Evolutionary conservation across 257 asterid genomes (phyloP), one percentile per base, ranked within the genome.

Genomic region (Gentiana dahurica): DNA sequence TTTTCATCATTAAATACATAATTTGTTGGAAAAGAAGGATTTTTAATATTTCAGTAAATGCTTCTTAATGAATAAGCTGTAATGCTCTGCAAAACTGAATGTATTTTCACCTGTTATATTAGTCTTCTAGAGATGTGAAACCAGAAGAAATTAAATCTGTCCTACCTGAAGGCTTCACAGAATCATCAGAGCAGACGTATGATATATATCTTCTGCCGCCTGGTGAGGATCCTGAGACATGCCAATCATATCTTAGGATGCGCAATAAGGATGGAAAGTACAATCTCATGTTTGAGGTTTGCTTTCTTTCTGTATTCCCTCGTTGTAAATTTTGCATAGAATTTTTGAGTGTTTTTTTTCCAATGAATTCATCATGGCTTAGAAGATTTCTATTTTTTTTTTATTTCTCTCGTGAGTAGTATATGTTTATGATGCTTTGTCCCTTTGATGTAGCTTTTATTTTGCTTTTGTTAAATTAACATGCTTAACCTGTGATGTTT

Each of bases 201-300:
- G 99, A 92, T 76, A 92, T 92, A 50, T 92, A 78, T 76, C 99
- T 92, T 76, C 73, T 92, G 53, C 99, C 99, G 46, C 99, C 99
- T 50, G 99, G 99, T 53, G 99, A 92, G 75, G 99, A 92, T 78
- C 86, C 99, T 45, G 97, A 92, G 75, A 79, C 93, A 36, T 92
- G 99, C 74, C 96, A 88, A 68, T 92, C 99, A 55, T 92, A 92
- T 76, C 76, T 92, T 69, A 84, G 99, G 81, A 92, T 92, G 99
- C 83, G 99, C 43, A 92, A 92, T 71, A 88, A 77, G 76, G 99
- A 92, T 49, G 99, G 99, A 54, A 92, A 86, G 69, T 92, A 92
- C 84, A 92, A 86, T 76, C 97, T 92, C 78, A 92, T 92, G 99
- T 92, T 92, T 79, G 99, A 92, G 99, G 99, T 91, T 45, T 74